Evolutionary conservation across 352 stramenopile genomes (phyloP).

Genomic region (Plasmopara viticola): DNA sequence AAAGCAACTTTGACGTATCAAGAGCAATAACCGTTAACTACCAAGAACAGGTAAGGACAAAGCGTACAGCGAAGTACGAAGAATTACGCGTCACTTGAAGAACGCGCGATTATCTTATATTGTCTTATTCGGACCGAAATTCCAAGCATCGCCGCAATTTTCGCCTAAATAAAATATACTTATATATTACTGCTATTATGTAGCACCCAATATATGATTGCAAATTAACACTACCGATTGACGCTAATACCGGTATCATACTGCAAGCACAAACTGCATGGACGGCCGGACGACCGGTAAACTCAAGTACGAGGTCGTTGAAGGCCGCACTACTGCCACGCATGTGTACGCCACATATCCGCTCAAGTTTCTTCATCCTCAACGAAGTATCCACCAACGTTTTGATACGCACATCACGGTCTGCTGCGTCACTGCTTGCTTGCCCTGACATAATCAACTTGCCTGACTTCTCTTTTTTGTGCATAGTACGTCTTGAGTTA

Average conservation of each 20-base stretch:
- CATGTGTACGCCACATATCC: conserved; percentile 80
- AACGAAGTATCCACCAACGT: conserved; percentile 43
- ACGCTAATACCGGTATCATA: too few species aligned
- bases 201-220: too few species aligned
- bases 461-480: neutral
- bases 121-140: too few species aligned
- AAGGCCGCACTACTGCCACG: conserved; percentile 52
- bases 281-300: conserved; percentile 26
- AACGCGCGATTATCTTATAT: too few species aligned
- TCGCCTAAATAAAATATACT: too few species aligned
- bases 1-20: conserved; percentile 33
- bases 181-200: too few species aligned
- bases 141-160: too few species aligned
- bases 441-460: conserved; percentile 2
- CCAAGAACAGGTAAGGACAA: too few species aligned
- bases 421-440: conserved; percentile 4
- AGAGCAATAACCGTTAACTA: conserved; percentile 7
- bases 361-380: conserved; percentile 83
- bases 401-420: conserved; percentile 77
- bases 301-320: conserved; percentile 69
- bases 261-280: too few species aligned
- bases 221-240: too few species aligned
- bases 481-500: conserved; percentile 79
- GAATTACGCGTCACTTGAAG: too few species aligned
- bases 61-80: too few species aligned